Base-by-base conservation (phyloP, 768 basidiomycete species). In the Podaxis sp. region DNA sequence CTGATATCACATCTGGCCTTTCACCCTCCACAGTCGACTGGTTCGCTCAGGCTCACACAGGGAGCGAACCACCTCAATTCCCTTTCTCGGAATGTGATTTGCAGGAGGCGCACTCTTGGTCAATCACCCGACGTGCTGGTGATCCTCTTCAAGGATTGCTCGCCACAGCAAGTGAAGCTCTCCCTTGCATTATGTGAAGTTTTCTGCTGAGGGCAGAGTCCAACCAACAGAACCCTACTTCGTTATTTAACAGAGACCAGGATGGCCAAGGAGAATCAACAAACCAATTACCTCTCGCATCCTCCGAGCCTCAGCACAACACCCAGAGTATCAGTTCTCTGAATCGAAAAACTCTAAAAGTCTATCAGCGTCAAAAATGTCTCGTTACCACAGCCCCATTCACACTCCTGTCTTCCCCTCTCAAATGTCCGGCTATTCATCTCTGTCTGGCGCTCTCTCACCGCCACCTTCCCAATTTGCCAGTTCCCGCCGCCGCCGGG, bases 301-400 rank as follows among this genome's bases (percentile, higher is more conserved):
- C 38, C 36, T 56, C 53, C 17, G 28, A 55, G n/a, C 53, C 11
- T 56, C 37, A 56, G 20, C 22, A 38, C 36, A 40, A 24, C 24
- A 24, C 8, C 8, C 54, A 11, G 26, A 30, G 36, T 7, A 22
- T 55, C 36, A 55, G 17, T 12, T 30, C 1, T 53, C 41, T n/a
- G n/a, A 44, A 11, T n/a, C n/a, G 10, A 12, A 36, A 53, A 55
- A 55, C 54, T 38, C 54, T 55, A 55, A 55, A 55, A 20, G 30
- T 33, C 24, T 53, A 36, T 53, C 53, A 38, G n/a, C 11, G 38
- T 1, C 54, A 24, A 54, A 54, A 4, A 60, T 60, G 59, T 60
- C 59, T 44, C 59, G 26, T 58, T 80, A 80, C 69, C 50, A 72
- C 37, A 83, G 79, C 46, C 78, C 81, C 56, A 76, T 83, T 41